Evolutionary conservation across 2,329 filamentous ascomycete species (phyloP).

Genomic region (Trichophyton schoenleinii): DNA sequence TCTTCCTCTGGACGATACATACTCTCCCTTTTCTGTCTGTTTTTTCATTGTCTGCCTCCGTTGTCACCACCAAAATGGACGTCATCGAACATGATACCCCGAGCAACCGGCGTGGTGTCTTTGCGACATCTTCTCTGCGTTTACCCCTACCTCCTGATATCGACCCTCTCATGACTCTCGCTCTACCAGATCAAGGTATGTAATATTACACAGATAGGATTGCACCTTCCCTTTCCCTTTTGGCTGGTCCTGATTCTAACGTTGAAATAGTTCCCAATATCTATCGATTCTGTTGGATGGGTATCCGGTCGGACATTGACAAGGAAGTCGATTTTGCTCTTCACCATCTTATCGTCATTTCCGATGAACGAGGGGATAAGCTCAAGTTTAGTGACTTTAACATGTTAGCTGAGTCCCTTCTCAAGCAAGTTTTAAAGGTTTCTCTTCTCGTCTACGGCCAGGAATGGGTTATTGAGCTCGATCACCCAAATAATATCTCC

Average conservation of each 20-base stretch:
- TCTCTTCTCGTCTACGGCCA: slow-evolving; percentile 70
- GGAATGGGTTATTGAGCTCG: slow-evolving; percentile 67
- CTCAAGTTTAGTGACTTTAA: slow-evolving; percentile 90
- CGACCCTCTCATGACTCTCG: slow-evolving; percentile 3
- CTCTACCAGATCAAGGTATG: slow-evolving; percentile 5
- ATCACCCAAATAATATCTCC: slow-evolving; percentile 35
- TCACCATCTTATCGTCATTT: slow-evolving; percentile 90
- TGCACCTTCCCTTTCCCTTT: background rate
- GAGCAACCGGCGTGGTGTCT: slow-evolving; percentile 28
- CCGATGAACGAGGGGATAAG: slow-evolving; percentile 85
- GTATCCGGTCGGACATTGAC: slow-evolving; percentile 64
- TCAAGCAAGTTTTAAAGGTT: slow-evolving; percentile 71
- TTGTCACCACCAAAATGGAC: background rate
- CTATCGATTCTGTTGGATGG: slow-evolving; percentile 75
- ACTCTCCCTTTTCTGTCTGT: background rate
- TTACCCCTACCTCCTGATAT: background rate
- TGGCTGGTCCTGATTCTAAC: background rate
- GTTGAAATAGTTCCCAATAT: slow-evolving; percentile 44
- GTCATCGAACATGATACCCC: slow-evolving; percentile 28
- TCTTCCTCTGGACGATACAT: background rate
- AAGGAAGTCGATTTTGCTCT: slow-evolving; percentile 85
- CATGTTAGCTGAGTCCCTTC: slow-evolving; percentile 72
- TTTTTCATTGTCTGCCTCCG: background rate
- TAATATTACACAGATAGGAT: background rate
- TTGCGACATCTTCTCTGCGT: slow-evolving; percentile 2